Conservation (phyloP, 169 alveolate genomes). For the Perkinsus olseni region DNA sequence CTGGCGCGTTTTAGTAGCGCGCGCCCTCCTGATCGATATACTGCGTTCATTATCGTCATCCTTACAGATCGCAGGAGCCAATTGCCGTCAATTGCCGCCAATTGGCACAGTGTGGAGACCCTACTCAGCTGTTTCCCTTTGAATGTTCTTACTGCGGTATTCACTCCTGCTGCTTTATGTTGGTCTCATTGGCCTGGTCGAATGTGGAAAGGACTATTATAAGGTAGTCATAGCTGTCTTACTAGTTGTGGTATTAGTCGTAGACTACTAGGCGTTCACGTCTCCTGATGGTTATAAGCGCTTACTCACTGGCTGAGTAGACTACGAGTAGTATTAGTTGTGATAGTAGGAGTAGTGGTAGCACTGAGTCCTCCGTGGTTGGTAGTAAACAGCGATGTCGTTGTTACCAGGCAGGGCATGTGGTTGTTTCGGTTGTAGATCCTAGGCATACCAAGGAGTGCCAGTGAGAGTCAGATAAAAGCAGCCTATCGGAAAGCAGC, state of each 20-base stretch:
- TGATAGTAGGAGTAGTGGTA: no score
- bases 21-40: background rate
- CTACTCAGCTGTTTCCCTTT: background rate
- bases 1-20: background rate
- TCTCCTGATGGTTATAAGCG: no score
- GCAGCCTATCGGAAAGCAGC: constrained; percentile 63
- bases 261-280: background rate
- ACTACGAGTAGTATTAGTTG: no score
- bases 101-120: no score
- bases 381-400: no score
- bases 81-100: no score
- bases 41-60: background rate
- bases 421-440: background rate
- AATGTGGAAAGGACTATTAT: background rate
- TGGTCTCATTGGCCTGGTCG: background rate
- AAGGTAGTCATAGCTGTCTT: background rate
- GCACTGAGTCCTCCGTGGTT: no score
- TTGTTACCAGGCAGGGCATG: no score
- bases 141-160: background rate
- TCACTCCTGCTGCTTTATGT: background rate
- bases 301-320: no score
- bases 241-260: background rate
- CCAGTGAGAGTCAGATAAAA: constrained; percentile 50
- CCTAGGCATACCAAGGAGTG: constrained; percentile 49
- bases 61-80: no score